Base-by-base conservation (phyloP, 352 stramenopile species). In the Phytophthora litchii region DNA sequence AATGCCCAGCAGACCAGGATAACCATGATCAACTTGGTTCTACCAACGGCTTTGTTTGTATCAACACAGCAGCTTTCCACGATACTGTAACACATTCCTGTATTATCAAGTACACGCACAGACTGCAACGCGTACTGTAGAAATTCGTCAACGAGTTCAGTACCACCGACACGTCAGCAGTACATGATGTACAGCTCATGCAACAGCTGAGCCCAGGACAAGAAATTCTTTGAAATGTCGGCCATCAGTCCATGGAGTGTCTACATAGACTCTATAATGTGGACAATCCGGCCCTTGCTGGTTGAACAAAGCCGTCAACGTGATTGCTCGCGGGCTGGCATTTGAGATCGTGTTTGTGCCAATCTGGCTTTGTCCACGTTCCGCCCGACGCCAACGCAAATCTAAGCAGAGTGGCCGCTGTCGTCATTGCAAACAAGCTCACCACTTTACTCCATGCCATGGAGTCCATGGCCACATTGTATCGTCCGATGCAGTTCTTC, bases 381-480 rank as follows among this genome's bases (percentile, higher is more conserved):
- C 50, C 57, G 57, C 47, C 47, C 55, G 20, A 57, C 20, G 37
- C 36, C 37, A 49, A 60, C 40, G 41, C 49, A 65, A 65, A 66
- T 66, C 57, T 10, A 54, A 29, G 34, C 34, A 16, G 49, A 66
- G 57, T 27, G 57, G 57, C 46, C 57, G 41, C 57, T 60, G 57
- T 51, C 57, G 57, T 50, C 57, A 66, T 60, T 66, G 57, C 38
- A 35, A 65, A 48, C 34, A 36, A 20, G 55, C 31, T 64, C 41
- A 29, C 6, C 40, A 59, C 48, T 65, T 65, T 65, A 65, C 47
- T 5, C 23, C 23, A 27, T 27, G 23, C 23, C 23, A 27, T 27
- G 23, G 23, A 27, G 23, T 47, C 40, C 48, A 50, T 54, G 48
- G 46, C 46, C 37, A 42, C 37, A 64, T 59, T 47, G 47, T 59